Evolutionary conservation across 2,329 filamentous ascomycete genomes (phyloP).

Genomic region (Graphilbum ipis-grandicollis): DNA sequence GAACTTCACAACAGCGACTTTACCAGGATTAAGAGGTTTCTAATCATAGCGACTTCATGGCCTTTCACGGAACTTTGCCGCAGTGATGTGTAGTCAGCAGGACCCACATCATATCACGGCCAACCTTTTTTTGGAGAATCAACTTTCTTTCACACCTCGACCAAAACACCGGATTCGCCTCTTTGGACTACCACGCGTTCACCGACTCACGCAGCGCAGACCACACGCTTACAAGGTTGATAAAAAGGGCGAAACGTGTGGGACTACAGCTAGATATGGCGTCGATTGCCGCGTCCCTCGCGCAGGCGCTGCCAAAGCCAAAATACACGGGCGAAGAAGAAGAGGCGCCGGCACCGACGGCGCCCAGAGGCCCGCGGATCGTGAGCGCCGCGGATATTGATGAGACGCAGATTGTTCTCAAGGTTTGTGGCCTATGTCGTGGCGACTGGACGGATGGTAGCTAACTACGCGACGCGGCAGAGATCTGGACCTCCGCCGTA

Average conservation of each 20-base stretch:
- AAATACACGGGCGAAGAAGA: constrained; percentile 86
- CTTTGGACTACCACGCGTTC: no score
- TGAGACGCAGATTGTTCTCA: constrained; percentile 69
- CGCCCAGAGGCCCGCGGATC: constrained; percentile 67
- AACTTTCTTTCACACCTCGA: no score
- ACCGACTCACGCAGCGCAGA: no score
- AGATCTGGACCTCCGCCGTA: constrained; percentile 76
- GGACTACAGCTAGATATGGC: constrained; percentile 28
- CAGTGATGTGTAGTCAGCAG: not conserved
- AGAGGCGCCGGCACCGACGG: constrained; percentile 51
- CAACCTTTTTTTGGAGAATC: not conserved
- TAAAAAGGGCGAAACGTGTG: not conserved
- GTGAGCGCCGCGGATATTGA: constrained; percentile 66
- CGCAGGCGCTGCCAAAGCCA: constrained; percentile 69
- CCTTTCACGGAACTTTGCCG: no score
- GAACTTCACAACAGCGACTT: no score
- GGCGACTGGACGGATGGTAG: not conserved
- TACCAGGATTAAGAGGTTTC: no score
- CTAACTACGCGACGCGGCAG: constrained; percentile 18
- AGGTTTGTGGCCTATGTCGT: constrained; percentile 26
- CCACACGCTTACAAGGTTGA: no score
- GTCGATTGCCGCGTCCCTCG: constrained; percentile 53
- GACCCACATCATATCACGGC: not conserved
- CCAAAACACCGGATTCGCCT: no score
- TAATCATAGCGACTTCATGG: no score